Evolutionary conservation across 345 rosid species (phyloP).

Genomic region (Acer negundo): DNA sequence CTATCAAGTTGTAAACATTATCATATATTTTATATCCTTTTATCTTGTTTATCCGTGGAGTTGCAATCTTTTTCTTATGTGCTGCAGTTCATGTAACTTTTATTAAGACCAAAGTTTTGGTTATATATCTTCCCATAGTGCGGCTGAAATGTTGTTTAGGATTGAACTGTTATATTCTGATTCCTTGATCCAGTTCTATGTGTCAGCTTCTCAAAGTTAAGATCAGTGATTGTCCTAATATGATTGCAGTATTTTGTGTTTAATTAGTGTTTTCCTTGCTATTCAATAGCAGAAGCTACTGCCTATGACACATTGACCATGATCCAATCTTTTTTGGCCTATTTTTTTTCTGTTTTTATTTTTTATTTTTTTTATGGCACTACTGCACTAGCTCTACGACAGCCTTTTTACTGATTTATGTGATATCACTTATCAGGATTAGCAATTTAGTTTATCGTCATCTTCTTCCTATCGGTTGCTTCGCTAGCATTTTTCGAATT

Average conservation of each 20-base stretch:
- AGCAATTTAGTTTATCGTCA: background rate
- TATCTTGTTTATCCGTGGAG: background rate
- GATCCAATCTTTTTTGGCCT: background rate
- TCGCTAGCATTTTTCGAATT: background rate
- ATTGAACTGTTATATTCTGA: background rate
- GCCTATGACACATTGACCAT: background rate
- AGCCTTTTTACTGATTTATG: background rate
- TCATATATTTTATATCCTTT: background rate
- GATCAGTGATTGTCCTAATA: background rate
- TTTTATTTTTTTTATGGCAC: background rate
- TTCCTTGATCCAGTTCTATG: background rate
- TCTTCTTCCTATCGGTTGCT: background rate
- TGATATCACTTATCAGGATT: background rate
- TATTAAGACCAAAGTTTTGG: background rate
- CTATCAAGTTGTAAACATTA: too few species aligned
- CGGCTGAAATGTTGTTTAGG: background rate
- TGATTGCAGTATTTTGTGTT: background rate
- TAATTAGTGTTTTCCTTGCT: background rate
- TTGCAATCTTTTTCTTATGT: background rate
- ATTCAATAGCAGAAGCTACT: background rate
- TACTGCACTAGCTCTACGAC: background rate
- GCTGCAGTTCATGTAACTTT: background rate
- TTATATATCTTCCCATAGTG: background rate
- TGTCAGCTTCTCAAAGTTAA: conserved; percentile 3
- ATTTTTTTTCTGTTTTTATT: background rate